These are phyloP conservation scores for Leucogyrophana mollusca DNA, from an alignment of 768 basidiomycete species.

Conservation along the genomic window DNA sequence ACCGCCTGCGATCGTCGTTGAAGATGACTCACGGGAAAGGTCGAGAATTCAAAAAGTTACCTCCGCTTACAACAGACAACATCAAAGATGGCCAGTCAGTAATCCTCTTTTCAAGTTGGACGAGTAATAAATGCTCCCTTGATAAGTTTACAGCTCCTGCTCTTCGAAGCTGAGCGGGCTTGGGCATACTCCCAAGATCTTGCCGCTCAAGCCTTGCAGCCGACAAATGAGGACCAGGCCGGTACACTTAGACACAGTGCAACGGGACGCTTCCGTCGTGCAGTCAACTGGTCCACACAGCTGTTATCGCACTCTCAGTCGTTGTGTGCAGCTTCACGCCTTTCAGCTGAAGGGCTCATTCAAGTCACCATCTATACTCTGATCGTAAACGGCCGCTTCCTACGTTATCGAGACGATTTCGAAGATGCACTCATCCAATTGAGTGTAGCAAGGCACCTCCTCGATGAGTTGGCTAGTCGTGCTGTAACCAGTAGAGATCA, in stretches of 20 bases:
- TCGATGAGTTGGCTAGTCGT: conserved; percentile 62
- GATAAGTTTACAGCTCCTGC: conserved; percentile 71
- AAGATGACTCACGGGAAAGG: conserved; percentile 89
- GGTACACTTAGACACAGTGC: conserved; percentile 67
- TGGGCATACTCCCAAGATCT: conserved; percentile 91
- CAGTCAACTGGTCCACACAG: conserved; percentile 76
- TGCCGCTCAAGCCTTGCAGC: conserved; percentile 45
- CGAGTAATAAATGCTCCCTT: conserved; percentile 8
- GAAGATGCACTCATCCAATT: conserved; percentile 75
- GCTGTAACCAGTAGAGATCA: conserved; percentile 81
- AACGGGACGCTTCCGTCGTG: conserved; percentile 78
- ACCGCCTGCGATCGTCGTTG: conserved; percentile 79
- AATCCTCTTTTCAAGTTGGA: conserved; percentile 1
- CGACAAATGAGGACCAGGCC: conserved; percentile 49
- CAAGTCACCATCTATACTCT: conserved; percentile 80
- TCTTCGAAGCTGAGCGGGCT: conserved; percentile 90
- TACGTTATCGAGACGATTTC: conserved; percentile 74
- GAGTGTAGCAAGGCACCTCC: conserved; percentile 70
- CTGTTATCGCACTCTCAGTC: conserved; percentile 72
- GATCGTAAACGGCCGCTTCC: conserved; percentile 78
- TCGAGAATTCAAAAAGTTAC: conserved; percentile 84
- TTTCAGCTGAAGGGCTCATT: conserved; percentile 58
- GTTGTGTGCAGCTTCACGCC: conserved; percentile 49
- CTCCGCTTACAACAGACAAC: conserved; percentile 62
- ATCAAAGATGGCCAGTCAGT: conserved; percentile 86